Base-by-base conservation (phyloP, 352 stramenopile species). In the Phytophthora litchii region DNA sequence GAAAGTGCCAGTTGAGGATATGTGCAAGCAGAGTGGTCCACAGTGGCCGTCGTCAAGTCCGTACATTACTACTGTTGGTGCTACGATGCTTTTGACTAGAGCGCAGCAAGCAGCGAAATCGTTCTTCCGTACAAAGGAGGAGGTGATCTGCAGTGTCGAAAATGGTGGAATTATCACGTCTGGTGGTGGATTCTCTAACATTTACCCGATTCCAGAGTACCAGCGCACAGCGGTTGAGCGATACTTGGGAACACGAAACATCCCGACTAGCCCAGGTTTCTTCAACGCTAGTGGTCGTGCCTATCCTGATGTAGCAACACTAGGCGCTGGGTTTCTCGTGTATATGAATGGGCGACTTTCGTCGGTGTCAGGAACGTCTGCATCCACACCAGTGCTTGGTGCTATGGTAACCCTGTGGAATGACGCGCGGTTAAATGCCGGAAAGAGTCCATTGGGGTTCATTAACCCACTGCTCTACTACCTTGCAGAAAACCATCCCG, bases 51-150 rank as follows among this genome's bases (percentile, higher is more conserved):
- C 77, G 10, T 78, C 71, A 8, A 96, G 86, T 41, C 92, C 92
- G 11, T 97, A 97, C 67, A 83, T 98, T 54, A 97, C 88, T 3
- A 80, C 89, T 0, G 92, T 98, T 7, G 92, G 92, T 20, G 92
- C 86, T 4, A 97, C 92, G n/a, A 93, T 92, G 80, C 60, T 74
- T 29, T 55, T 92, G 2, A 60, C 42, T 12, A 54, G 42, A 16
- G 17, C 34, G 0, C 19, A 54, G 2, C 56, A 79, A 45, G 53
- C 62, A 16, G 51, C 54, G 1, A 75, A 78, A n/a, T 68, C 65
- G 5, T 94, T 88, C 51, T 92, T 83, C 72, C 61, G 50, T 14
- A 91, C 77, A 1, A 69, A 74, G 3, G 83, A 93, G 25, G 86
- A 96, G 52, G 83, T 94, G 5, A 71, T 94, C 0, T 96, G 85